A percentile compares a stretch with the other conserved stretches of the same genome.
Evolutionary conservation across 2,329 filamentous ascomycete species (phyloP).

Genomic region (Aspergillus sergii): DNA sequence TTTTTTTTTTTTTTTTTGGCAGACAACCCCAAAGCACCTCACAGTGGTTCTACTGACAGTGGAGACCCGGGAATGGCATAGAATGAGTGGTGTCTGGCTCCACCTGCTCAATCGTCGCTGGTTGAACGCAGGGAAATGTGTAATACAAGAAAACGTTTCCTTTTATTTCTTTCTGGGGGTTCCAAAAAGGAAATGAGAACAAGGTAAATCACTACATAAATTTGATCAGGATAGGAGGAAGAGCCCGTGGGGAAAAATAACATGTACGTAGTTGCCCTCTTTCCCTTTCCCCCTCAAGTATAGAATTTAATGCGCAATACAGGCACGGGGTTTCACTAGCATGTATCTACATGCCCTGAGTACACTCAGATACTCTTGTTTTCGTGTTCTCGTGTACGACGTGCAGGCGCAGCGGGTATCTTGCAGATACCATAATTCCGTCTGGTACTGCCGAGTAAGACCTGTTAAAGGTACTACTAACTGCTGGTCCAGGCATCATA

Average conservation of each 20-base stretch:
- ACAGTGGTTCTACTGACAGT: slow-evolving; percentile 22
- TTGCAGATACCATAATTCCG: neutral
- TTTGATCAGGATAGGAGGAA: neutral
- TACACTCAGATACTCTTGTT: neutral
- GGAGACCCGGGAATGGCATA: slow-evolving; percentile 17
- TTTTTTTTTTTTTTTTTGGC: neutral
- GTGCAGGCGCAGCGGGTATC: neutral
- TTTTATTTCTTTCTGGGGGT: neutral
- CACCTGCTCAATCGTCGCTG: slow-evolving; percentile 13
- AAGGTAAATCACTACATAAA: neutral
- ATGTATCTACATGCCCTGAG: neutral
- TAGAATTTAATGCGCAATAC: neutral
- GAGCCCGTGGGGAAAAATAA: neutral
- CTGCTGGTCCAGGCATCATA: neutral
- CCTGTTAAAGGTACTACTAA: too few relatives aligned
- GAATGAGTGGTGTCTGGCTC: slow-evolving; percentile 16
- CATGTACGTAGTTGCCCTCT: neutral
- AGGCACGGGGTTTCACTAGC: neutral
- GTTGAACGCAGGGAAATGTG: neutral
- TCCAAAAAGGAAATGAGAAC: neutral
- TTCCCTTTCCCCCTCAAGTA: neutral
- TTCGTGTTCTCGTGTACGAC: neutral
- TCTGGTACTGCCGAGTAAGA: neutral
- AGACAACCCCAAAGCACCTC: slow-evolving; percentile 10
- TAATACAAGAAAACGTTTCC: neutral